These are phyloP conservation scores for Candida tibetensis DNA, from an alignment of 805 yeast genomes.

Conservation along the genomic window DNA sequence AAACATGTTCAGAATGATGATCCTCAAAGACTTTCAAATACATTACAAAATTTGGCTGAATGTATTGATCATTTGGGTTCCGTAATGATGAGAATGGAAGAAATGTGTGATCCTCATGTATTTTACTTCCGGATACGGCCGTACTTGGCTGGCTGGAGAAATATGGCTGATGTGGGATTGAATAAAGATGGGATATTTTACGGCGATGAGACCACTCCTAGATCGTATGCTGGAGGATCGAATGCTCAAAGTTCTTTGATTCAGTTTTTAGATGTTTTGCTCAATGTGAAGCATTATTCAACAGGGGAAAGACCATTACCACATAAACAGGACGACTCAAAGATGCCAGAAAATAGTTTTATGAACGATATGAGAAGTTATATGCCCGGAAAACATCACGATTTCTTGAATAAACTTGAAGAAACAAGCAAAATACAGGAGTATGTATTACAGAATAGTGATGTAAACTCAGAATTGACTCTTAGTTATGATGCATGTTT, in stretches of 20 bases:
- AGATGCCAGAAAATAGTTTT: conserved; percentile 42
- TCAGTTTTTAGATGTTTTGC: conserved; percentile 76
- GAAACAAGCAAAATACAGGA: conserved; percentile 59
- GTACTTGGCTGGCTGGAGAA: conserved; percentile 90
- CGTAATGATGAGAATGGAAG: conserved; percentile 78
- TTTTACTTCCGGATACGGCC: conserved; percentile 87
- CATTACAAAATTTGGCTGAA: conserved; percentile 68
- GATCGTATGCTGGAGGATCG: conserved; percentile 80
- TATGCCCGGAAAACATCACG: conserved; percentile 86
- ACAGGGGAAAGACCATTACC: conserved; percentile 56
- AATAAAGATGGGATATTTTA: conserved; percentile 68
- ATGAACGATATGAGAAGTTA: conserved; percentile 81
- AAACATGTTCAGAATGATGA: conserved; percentile 50
- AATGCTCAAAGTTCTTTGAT: conserved; percentile 91
- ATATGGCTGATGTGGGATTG: conserved; percentile 84
- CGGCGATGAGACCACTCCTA: conserved; percentile 58
- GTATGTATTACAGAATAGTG: conserved; percentile 49
- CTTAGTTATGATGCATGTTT: conserved; percentile 84
- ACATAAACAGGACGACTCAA: conserved; percentile 7
- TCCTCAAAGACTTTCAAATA: conserved; percentile 35
- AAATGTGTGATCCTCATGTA: conserved; percentile 91
- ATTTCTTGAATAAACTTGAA: conserved; percentile 63
- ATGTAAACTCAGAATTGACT: conserved; percentile 51
- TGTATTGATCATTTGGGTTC: conserved; percentile 70
- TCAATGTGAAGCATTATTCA: conserved; percentile 74